Evolutionary conservation across 2,329 filamentous ascomycete species (phyloP).

Genomic region (Cercospora sojina): DNA sequence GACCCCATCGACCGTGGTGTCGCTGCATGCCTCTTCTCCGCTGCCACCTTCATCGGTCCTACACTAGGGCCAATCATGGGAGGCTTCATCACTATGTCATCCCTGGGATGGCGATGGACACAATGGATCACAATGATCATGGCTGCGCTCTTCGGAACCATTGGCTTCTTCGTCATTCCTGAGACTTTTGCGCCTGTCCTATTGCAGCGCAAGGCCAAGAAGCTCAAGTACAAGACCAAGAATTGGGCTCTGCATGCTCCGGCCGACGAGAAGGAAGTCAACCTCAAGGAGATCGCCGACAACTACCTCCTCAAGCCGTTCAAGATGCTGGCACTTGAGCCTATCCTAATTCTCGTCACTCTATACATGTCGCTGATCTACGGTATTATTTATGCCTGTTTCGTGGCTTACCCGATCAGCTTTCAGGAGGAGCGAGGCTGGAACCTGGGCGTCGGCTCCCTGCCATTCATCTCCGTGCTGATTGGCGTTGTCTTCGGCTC

Average conservation of each 20-base stretch:
- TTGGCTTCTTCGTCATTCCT: slow-evolving; percentile 49
- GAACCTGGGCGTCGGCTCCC: slow-evolving; percentile 28
- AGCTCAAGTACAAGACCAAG: slow-evolving; percentile 56
- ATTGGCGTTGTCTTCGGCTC: slow-evolving; percentile 30
- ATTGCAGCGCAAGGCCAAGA: slow-evolving; percentile 49
- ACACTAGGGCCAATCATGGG: slow-evolving; percentile 30
- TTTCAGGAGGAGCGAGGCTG: slow-evolving; percentile 32
- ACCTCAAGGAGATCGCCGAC: slow-evolving; percentile 48
- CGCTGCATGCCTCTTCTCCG: slow-evolving; percentile 30
- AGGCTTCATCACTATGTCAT: slow-evolving; percentile 30
- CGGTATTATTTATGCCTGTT: slow-evolving; percentile 34
- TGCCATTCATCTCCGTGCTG: slow-evolving; percentile 31
- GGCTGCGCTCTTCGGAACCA: slow-evolving; percentile 43
- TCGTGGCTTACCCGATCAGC: slow-evolving; percentile 35
- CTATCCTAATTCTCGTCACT: slow-evolving; percentile 53
- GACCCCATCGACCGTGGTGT: slow-evolving; percentile 31
- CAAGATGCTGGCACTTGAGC: slow-evolving; percentile 37
- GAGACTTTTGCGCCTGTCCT: slow-evolving; percentile 51
- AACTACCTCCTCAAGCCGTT: slow-evolving; percentile 54
- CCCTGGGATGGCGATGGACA: slow-evolving; percentile 36
- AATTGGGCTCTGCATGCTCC: slow-evolving; percentile 35
- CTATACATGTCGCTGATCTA: slow-evolving; percentile 38
- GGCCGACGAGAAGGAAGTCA: slow-evolving; percentile 44
- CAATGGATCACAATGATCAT: slow-evolving; percentile 41
- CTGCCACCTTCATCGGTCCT: slow-evolving; percentile 33